Evolutionary conservation across 2,329 filamentous ascomycete genomes (phyloP).

Genomic region (Cryphonectria naterciae): DNA sequence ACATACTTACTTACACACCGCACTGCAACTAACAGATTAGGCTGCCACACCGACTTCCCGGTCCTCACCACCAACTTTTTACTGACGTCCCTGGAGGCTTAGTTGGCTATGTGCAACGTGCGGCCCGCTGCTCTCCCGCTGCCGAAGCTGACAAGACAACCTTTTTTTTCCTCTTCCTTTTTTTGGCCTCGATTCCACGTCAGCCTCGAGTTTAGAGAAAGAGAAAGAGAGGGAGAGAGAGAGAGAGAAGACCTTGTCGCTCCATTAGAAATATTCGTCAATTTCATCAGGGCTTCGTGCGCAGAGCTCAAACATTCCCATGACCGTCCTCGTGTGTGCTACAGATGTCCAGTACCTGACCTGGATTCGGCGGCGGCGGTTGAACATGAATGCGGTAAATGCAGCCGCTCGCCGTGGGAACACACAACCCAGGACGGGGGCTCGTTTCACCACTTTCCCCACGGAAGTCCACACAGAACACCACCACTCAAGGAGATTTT

Average conservation of each 20-base stretch:
- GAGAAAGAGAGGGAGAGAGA: too few species aligned
- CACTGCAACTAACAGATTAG: background rate
- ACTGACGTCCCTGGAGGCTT: background rate
- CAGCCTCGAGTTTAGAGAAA: background rate
- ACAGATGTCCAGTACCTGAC: background rate
- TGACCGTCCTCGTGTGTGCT: background rate
- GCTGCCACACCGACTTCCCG: constrained; percentile 9
- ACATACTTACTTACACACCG: background rate
- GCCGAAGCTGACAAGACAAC: background rate
- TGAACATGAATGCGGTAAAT: background rate
- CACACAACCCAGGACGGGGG: background rate
- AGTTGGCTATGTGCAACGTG: background rate
- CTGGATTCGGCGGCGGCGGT: background rate
- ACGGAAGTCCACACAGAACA: constrained; percentile 2
- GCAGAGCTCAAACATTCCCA: background rate
- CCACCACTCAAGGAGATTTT: constrained; percentile 3
- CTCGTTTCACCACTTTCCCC: constrained; percentile 4
- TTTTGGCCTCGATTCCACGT: background rate
- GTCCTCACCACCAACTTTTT: background rate
- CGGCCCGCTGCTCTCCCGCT: constrained; percentile 3
- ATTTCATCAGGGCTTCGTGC: background rate
- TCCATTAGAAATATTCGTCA: background rate
- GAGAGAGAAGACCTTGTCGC: background rate
- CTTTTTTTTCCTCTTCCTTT: too few species aligned
- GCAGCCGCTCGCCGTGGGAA: background rate